These are phyloP conservation scores for Silene noctiflora DNA, from an alignment of 179 eudicot genomes.

Conservation along the genomic window DNA sequence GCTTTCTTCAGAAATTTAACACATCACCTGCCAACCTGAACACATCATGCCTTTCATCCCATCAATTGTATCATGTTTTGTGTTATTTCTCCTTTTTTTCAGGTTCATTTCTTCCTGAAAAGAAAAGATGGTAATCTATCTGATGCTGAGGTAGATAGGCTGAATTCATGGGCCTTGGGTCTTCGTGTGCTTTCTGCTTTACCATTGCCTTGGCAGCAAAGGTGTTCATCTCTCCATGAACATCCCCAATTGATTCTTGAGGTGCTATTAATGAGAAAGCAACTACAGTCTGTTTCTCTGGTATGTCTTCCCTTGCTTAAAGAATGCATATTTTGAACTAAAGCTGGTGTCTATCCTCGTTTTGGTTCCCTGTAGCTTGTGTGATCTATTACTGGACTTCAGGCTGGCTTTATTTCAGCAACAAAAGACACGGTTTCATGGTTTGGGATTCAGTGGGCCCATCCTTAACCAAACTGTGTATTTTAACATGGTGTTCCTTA, in stretches of 20 bases:
- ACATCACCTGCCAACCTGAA: not conserved
- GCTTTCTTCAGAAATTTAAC: not conserved
- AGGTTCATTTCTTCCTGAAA: constrained; percentile 99
- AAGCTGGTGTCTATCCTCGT: not conserved
- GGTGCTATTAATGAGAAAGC: constrained; percentile 95
- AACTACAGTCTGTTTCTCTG: constrained; percentile 91
- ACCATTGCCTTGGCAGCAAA: constrained; percentile 99
- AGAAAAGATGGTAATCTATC: constrained; percentile 87
- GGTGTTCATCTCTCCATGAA: constrained; percentile 94
- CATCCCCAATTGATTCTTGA: constrained; percentile 91
- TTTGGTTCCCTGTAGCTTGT: not conserved
- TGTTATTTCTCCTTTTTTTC: constrained; percentile 17
- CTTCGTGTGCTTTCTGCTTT: constrained; percentile 89
- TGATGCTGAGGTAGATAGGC: constrained; percentile 73
- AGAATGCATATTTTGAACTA: constrained; percentile 6
- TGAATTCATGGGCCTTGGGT: constrained; percentile 97
- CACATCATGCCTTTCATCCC: constrained; percentile 4
- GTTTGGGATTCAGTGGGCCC: not conserved
- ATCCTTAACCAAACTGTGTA: not conserved
- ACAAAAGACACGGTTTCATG: not conserved
- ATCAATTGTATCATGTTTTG: not conserved
- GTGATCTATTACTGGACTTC: not conserved
- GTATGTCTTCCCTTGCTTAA: constrained; percentile 35
- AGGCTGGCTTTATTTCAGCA: not conserved
- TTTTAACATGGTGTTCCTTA: not conserved